Conservation (phyloP, 345 rosid genomes). For the Ailanthus altissimus region DNA sequence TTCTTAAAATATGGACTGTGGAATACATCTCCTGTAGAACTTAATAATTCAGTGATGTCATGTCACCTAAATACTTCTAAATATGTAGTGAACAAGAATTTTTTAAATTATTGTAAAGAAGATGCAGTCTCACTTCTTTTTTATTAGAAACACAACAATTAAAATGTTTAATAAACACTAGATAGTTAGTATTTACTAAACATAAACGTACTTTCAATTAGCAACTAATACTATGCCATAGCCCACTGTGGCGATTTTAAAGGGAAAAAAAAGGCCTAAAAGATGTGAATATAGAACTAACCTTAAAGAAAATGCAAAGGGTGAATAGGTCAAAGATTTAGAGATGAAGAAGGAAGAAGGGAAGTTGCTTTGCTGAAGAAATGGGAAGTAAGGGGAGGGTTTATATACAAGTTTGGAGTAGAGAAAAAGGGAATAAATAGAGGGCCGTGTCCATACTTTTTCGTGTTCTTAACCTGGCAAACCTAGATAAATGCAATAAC, state of each 20-base stretch:
- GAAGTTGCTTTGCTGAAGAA: conserved; percentile 22
- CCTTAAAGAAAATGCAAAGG: conserved; percentile 29
- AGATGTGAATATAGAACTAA: conserved; percentile 16
- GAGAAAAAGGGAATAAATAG: conserved; percentile 39
- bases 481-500: conserved; percentile 48
- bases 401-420: conserved; percentile 45
- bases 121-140: no score
- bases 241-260: no score
- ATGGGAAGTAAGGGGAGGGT: conserved; percentile 23
- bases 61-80: not conserved
- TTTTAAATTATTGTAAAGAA: no score
- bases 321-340: not conserved
- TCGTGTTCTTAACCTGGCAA: conserved; percentile 54
- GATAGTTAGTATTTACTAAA: no score
- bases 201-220: no score
- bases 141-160: no score
- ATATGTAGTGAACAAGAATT: no score
- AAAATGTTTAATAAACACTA: no score
- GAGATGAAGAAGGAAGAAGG: conserved; percentile 17
- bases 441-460: conserved; percentile 46
- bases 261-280: not conserved
- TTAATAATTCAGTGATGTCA: not conserved
- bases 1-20: no score
- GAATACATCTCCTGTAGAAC: no score
- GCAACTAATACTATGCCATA: no score